phyloP scores from a whole-genome alignment of 352 stramenopile species.

The Pythium myriotylum region DNA sequence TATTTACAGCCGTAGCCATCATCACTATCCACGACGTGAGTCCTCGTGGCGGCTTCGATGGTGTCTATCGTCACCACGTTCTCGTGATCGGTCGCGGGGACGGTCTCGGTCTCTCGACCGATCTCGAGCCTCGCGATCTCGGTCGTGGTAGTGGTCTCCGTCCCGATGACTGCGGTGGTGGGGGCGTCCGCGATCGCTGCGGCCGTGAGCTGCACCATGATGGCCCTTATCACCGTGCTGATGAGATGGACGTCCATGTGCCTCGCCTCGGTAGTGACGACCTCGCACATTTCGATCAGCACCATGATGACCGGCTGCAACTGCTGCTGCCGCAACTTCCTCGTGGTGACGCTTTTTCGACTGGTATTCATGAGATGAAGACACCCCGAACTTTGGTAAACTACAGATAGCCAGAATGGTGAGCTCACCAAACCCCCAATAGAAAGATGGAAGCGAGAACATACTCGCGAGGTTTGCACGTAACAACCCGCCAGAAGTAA shows the following conservation, averaged over 20 bases:
- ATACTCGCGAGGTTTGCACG: constrained; percentile 83
- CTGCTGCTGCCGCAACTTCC: constrained; percentile 54
- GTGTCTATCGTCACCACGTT: constrained; percentile 10
- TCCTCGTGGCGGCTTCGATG: constrained; percentile 13
- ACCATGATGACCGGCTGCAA: constrained; percentile 8
- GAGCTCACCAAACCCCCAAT: neutral
- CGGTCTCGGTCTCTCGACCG: constrained; percentile 40
- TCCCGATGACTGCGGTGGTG: constrained; percentile 29
- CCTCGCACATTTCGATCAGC: constrained; percentile 13
- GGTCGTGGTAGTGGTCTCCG: constrained; percentile 37
- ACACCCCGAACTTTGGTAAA: constrained; percentile 84
- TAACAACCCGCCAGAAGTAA: constrained; percentile 94
- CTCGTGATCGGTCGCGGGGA: constrained; percentile 20
- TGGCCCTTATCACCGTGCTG: constrained; percentile 18
- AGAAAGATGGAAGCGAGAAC: constrained; percentile 18
- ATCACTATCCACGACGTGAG: neutral
- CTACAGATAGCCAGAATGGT: constrained; percentile 31
- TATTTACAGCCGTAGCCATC: constrained; percentile 13
- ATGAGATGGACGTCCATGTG: constrained; percentile 20
- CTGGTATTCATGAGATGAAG: constrained; percentile 85
- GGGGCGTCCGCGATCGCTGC: constrained; percentile 9
- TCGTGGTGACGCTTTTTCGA: constrained; percentile 86
- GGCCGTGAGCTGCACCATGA: constrained; percentile 5
- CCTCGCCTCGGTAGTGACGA: constrained; percentile 14
- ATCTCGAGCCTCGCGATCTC: constrained; percentile 35